Conservation (phyloP, 1,139 yeast genomes). For the Pichia sp. region DNA sequence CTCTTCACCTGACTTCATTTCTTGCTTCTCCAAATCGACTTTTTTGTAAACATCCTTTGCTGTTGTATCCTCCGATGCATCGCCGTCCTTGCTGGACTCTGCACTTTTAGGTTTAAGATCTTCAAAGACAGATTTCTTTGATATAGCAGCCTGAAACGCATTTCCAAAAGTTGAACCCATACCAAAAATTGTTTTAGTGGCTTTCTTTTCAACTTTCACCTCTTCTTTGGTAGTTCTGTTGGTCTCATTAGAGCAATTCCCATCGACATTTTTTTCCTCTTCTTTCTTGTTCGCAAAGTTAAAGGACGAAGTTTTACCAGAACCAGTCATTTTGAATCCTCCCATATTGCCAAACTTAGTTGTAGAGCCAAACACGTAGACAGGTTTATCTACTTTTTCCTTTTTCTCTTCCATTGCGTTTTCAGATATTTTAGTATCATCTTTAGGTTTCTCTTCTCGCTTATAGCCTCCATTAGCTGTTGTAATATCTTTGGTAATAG, state of each 20-base stretch:
- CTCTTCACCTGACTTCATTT: constrained; percentile 84
- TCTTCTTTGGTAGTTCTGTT: neutral
- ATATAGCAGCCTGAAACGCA: constrained; percentile 45
- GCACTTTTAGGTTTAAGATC: constrained; percentile 20
- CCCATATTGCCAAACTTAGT: constrained; percentile 40
- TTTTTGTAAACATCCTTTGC: constrained; percentile 34
- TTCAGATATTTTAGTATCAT: constrained; percentile 2
- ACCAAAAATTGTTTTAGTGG: constrained; percentile 39
- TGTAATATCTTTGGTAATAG: no score
- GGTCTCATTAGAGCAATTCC: neutral
- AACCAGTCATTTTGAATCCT: constrained; percentile 29
- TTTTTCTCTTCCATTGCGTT: constrained; percentile 1
- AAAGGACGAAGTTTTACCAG: constrained; percentile 34
- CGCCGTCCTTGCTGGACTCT: constrained; percentile 13
- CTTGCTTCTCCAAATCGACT: constrained; percentile 46
- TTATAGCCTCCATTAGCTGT: neutral
- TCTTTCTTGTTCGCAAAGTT: neutral
- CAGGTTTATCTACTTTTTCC: neutral
- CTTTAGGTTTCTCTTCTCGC: neutral
- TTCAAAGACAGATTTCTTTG: constrained; percentile 52
- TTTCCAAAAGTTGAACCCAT: constrained; percentile 52
- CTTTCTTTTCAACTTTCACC: neutral
- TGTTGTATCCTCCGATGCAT: constrained; percentile 6
- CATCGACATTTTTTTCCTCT: neutral
- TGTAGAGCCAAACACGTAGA: constrained; percentile 34